Evolutionary conservation across 208 protist genomes (phyloP), one percentile per base, ranked within the genome.

Genomic region (Histomonas meleagridis): DNA sequence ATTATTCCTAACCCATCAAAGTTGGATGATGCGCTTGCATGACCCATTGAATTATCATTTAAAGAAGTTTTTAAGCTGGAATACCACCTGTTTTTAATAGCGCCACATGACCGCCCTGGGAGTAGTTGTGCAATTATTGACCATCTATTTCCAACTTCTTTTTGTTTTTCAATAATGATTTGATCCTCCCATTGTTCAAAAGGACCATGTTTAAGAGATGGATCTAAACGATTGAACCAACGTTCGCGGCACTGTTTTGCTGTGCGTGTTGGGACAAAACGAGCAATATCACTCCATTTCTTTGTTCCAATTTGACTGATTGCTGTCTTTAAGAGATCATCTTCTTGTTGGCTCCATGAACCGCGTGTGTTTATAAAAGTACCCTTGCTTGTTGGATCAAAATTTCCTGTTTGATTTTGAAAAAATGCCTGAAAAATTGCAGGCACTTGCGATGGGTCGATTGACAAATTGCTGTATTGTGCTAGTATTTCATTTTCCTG

Each of bases 71-170:
- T 35, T 40, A 72, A 72, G 9, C 65, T 32, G 5, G 65, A 72
- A 28, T 72, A 72, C 65, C 65, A 72, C 40, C 65, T 72, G 40
- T 72, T 72, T 72, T 72, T 72, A 72, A 72, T 40, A 12, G 65
- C 14, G 9, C 65, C 65, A 72, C 32, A 16, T 4, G 32, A 43
- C 16, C 65, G 21, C 1, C 65, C 65, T 43, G 65, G 65, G 7
- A 72, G n/a, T 35, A 72, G n/a, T 10, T 40, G 14, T 5, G 65
- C 65, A 10, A 72, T 72, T 40, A 43, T 72, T 23, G 65, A 72
- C 65, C 65, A 72, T 26, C 40, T 26, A 72, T 72, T 72, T 40
- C 65, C 65, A 10, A 72, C 40, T 72, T 72, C 65, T 72, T 40
- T 72, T 16, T 72, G 65, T 72, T 72, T 72, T 72, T 72, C 65